Base-by-base conservation (phyloP, 371 early-diverging fungal genomes). In the Mortierella sp. region DNA sequence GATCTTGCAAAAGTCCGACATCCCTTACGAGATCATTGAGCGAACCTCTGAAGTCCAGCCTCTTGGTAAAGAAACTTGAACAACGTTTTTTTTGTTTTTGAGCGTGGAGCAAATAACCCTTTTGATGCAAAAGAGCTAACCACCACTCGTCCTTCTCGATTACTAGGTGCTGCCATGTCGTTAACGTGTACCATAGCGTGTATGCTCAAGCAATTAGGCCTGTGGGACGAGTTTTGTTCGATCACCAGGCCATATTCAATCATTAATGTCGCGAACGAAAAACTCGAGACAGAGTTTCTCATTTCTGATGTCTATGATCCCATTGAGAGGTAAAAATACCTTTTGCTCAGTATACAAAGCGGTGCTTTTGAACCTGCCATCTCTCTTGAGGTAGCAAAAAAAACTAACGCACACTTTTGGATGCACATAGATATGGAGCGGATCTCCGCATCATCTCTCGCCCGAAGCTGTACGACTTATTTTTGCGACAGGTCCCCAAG, bases 401-500 rank as follows among this genome's bases (percentile, higher is more conserved):
- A n/a, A n/a, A n/a, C n/a, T n/a, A n/a, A n/a, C n/a, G n/a, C n/a
- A n/a, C n/a, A n/a, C n/a, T 7, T 50, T 24, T 50, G 9, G 24
- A 9, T 26, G 52, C 9, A 29, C 1, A 11, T 52, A 52, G 52
- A 11, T 52, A 52, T 24, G n/a, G 41, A 24, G n/a, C 13, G 1
- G 26, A 40, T 2, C 0, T 22, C 9, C 7, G 22, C 9, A 47
- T 70, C 14, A 26, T 70, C 22, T 47, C 63, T 7, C 48, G 70
- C 13, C 61, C 70, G 1, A 45, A 5, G 2, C 40, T 76, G 34
- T 70, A 76, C 43, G 58, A 70, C 19, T 19, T 70, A 13, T 19
- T 76, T 5, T 47, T 70, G 39, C 53, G 45, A 26, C 66, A 66
- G 29, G 34, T 76, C 31, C 76, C 76, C 9, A 24, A 22, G 16